Percentiles rank a stretch among this genome's conserved stretches.
phyloP scores from a whole-genome alignment of 202 grass and related monocot genomes.

The Cymbopogon flexuosus region DNA sequence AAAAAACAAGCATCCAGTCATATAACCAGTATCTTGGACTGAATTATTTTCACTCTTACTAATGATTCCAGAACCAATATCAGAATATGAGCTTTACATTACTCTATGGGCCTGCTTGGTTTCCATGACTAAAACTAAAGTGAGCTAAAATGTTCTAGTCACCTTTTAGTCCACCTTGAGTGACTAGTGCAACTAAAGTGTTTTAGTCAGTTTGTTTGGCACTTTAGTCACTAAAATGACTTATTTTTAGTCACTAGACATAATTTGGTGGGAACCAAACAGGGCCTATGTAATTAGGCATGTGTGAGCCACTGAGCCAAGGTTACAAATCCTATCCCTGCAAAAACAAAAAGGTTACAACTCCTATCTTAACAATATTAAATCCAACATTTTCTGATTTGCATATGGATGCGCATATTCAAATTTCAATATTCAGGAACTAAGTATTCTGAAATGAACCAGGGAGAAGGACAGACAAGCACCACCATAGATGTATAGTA shows the following conservation, averaged over 20 bases:
- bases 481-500: neutral
- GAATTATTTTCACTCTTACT: slow-evolving; percentile 7
- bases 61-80: slow-evolving; percentile 16
- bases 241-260: too few species aligned
- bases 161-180: too few species aligned
- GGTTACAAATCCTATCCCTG: neutral
- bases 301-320: neutral
- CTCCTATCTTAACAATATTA: slow-evolving; percentile 3
- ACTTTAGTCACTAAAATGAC: too few species aligned
- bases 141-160: too few species aligned
- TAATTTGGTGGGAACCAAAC: too few species aligned
- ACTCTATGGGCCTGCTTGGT: too few species aligned
- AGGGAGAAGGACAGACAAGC: slow-evolving; percentile 16
- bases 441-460: slow-evolving; percentile 23
- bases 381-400: neutral
- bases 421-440: slow-evolving; percentile 10
- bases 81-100: slow-evolving; percentile 26
- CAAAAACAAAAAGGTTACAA: too few species aligned
- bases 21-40: slow-evolving; percentile 11
- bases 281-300: neutral
- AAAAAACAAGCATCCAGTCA: neutral
- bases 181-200: too few species aligned
- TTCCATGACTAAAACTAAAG: too few species aligned
- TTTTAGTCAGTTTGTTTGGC: too few species aligned
- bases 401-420: neutral